A percentile compares a stretch with the other conserved stretches of the same genome.
These are phyloP conservation scores for Wickerhamomyces rabaulensis DNA, from an alignment of 805 yeast species.

Conservation along the genomic window DNA sequence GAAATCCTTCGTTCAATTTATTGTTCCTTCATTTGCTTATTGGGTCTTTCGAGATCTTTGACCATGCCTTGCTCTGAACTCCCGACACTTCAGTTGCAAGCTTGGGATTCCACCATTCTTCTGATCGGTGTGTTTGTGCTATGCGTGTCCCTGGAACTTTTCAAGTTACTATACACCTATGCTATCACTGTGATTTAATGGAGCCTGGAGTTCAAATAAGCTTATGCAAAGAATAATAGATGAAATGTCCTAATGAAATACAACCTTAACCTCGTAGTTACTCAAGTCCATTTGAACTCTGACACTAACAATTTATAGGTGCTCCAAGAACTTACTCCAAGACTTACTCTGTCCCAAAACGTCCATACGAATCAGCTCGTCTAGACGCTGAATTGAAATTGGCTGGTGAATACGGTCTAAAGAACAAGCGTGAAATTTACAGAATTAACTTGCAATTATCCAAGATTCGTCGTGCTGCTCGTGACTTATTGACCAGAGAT, in stretches of 20 bases:
- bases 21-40: neutral
- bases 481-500: slow-evolving; percentile 99
- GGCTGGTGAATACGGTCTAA: slow-evolving; percentile 99
- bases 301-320: slow-evolving; percentile 43
- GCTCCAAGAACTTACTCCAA: slow-evolving; percentile 99
- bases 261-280: neutral
- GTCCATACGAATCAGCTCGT: slow-evolving; percentile 99
- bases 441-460: slow-evolving; percentile 99
- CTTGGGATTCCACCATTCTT: slow-evolving; percentile 15
- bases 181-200: neutral
- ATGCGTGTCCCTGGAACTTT: slow-evolving; percentile 1
- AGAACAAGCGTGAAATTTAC: slow-evolving; percentile 99
- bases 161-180: neutral
- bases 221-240: neutral
- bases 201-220: neutral
- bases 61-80: slow-evolving; percentile 54
- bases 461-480: slow-evolving; percentile 99
- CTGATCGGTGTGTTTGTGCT: slow-evolving; percentile 22
- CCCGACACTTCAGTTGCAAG: slow-evolving; percentile 80
- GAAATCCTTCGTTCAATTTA: neutral
- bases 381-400: slow-evolving; percentile 98
- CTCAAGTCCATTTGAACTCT: neutral
- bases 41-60: slow-evolving; percentile 1
- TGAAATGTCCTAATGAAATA: neutral
- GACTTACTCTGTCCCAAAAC: slow-evolving; percentile 99